Evolutionary conservation across 495 filamentous ascomycete species (phyloP), one percentile per base, ranked within the genome.

Genomic region (Hypoxylon perforatum): DNA sequence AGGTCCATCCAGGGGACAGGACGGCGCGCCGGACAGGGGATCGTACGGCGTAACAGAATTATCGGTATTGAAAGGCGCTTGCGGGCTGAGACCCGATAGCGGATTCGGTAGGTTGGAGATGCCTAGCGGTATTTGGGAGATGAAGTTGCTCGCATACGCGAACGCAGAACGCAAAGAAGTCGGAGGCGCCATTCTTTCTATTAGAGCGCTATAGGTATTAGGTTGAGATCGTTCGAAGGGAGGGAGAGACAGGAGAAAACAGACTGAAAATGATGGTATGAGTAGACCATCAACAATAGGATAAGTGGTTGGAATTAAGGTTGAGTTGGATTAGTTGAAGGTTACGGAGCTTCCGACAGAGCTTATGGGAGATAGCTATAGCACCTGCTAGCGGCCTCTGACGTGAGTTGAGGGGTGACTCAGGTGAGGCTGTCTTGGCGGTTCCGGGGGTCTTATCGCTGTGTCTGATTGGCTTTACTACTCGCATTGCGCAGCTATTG

Each of bases 1-100:
- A 4, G 81, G 82, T 15, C 78, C 76, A 53, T 83, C 78, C 49
- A 79, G 23, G 0, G 81, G 83, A 47, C 81, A 83, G 6, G 74
- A 71, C 14, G 73, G 76, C 0, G 77, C 67, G 19, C 71, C 73
- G 61, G 63, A 75, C 21, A 80, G 63, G 14, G 78, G 74, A 10
- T 76, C 69, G 57, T 78, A 78, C n/a, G 71, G 72, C 11, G 57
- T 63, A 50, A 76, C 35, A 60, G 73, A 49, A 44, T 18, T 41
- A 51, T 58, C 48, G 9, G 49, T 19, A 39, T 45, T 53, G 47
- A 42, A 57, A 58, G 60, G 61, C 35, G 60, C 44, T 36, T 61
- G 61, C n/a, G 69, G 62, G 44, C 21, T 38, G 51, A 68, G 38
- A 36, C 53, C 22, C 21, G 36, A 57, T 12, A 66, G 30, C 30